Conservation (phyloP, 192 early-diverging fungal genomes). For the Coemansia aciculifera region DNA sequence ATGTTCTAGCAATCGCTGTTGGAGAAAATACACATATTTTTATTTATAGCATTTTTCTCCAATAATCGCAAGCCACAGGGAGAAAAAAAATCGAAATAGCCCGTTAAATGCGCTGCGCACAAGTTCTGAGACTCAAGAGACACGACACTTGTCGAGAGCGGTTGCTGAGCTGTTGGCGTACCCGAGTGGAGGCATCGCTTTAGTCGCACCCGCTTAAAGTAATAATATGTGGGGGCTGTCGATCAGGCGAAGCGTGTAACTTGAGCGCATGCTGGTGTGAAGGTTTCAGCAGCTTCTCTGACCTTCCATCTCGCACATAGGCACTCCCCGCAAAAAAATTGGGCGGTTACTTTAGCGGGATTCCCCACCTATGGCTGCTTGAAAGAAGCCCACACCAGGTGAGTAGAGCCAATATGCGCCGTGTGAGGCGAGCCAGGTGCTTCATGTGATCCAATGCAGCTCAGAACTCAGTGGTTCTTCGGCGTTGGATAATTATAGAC, state of each 20-base stretch:
- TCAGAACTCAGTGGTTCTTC: background rate
- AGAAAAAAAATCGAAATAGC: background rate
- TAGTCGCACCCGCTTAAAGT: background rate
- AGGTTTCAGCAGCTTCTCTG: slow-evolving; percentile 6
- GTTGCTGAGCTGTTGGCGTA: background rate
- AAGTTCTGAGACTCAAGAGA: background rate
- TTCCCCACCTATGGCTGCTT: background rate
- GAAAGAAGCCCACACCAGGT: background rate
- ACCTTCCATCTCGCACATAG: background rate
- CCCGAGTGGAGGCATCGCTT: background rate
- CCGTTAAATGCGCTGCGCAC: background rate
- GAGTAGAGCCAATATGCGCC: background rate
- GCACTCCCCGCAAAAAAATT: background rate
- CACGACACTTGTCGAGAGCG: background rate
- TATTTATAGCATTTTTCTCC: background rate
- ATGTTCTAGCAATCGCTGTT: background rate
- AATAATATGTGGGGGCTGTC: background rate
- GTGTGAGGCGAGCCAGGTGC: background rate
- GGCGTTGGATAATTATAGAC: background rate
- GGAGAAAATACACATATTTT: background rate
- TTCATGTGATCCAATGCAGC: background rate
- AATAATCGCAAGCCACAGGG: background rate
- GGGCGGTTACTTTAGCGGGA: background rate
- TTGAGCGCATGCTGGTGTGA: background rate
- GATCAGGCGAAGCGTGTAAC: background rate